Conservation (phyloP, 495 filamentous ascomycete species). For the Hypoxylon perforatum region DNA sequence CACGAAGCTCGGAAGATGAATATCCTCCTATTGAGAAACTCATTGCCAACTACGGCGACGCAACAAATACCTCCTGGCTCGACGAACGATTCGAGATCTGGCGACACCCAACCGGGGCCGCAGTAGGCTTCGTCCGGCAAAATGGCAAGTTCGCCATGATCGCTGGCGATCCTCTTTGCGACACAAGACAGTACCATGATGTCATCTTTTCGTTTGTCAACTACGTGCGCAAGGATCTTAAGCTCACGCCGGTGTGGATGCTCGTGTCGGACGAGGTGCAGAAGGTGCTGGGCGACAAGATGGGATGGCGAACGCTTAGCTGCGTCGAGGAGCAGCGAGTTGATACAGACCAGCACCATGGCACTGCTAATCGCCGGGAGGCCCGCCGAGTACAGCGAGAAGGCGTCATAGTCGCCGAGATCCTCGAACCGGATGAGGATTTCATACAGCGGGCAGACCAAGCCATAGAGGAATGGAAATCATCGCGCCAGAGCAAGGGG, state of each 20-base stretch:
- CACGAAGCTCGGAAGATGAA: slow-evolving; percentile 51
- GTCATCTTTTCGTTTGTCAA: slow-evolving; percentile 71
- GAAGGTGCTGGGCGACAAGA: slow-evolving; percentile 69
- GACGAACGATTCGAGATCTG: slow-evolving; percentile 78
- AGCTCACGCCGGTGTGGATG: slow-evolving; percentile 75
- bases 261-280: slow-evolving; percentile 68
- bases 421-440: slow-evolving; percentile 62
- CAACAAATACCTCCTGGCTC: slow-evolving; percentile 77
- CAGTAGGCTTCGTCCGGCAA: slow-evolving; percentile 70
- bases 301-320: slow-evolving; percentile 76
- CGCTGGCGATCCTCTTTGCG: slow-evolving; percentile 75
- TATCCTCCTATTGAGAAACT: slow-evolving; percentile 73
- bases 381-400: slow-evolving; percentile 63
- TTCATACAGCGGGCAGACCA: slow-evolving; percentile 66
- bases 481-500: slow-evolving; percentile 68
- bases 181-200: slow-evolving; percentile 67
- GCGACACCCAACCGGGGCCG: slow-evolving; percentile 74
- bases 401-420: slow-evolving; percentile 68
- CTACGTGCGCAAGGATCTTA: slow-evolving; percentile 70
- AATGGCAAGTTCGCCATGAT: slow-evolving; percentile 68
- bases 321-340: slow-evolving; percentile 75
- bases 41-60: slow-evolving; percentile 79
- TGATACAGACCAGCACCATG: slow-evolving; percentile 64
- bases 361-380: slow-evolving; percentile 52
- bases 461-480: slow-evolving; percentile 71